phyloP scores from a whole-genome alignment of 2,329 filamentous ascomycete genomes.

The Aotearoamyces nothofagi region DNA sequence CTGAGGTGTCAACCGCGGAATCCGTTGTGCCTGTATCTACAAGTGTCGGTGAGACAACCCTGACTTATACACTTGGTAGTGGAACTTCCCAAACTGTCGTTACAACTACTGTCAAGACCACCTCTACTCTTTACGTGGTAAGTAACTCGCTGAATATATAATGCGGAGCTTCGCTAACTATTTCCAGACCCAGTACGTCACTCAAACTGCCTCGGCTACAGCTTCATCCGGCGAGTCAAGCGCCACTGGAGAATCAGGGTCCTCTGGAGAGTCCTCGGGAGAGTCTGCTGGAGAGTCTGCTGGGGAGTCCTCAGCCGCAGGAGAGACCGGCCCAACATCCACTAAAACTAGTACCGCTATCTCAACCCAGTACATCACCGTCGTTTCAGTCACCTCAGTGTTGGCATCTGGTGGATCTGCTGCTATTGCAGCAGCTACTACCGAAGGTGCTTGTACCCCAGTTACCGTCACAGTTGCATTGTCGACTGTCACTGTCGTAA shows the following conservation, averaged over 20 bases:
- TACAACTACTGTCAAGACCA: constrained; percentile 26
- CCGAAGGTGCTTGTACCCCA: constrained; percentile 8
- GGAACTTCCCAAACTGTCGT: constrained; percentile 28
- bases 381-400: constrained; percentile 5
- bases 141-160: too few relatives aligned
- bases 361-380: constrained; percentile 11
- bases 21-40: too few relatives aligned
- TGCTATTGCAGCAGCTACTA: constrained; percentile 3
- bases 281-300: too few relatives aligned
- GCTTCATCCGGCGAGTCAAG: too few relatives aligned
- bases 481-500: neutral
- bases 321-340: constrained; percentile 1
- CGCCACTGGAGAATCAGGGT: too few relatives aligned
- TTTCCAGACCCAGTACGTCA: too few relatives aligned
- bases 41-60: constrained; percentile 22
- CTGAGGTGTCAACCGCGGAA: too few relatives aligned
- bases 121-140: too few relatives aligned
- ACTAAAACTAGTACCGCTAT: constrained; percentile 1
- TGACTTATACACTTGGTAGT: constrained; percentile 25
- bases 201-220: too few relatives aligned
- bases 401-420: constrained; percentile 3
- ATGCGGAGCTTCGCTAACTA: too few relatives aligned
- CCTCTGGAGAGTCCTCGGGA: too few relatives aligned
- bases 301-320: too few relatives aligned
- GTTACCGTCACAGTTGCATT: constrained; percentile 15